Base-by-base conservation (phyloP, 1,139 yeast species). In the Blastobotrys petasosporus region DNA sequence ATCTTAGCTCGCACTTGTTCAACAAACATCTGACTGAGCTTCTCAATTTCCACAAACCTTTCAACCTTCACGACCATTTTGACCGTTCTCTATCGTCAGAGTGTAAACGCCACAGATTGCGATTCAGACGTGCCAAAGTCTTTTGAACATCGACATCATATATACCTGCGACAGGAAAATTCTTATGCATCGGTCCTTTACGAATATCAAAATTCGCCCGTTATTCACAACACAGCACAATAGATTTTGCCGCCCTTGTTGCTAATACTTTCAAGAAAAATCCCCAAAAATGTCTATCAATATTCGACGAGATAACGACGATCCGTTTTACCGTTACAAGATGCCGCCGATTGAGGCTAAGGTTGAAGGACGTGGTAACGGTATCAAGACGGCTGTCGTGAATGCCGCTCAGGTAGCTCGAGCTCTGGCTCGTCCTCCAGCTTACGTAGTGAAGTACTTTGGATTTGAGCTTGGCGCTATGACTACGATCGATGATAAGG, bases 301-400 rank as follows among this genome's bases (percentile, higher is more conserved):
- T 70, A 92, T 92, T 62, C 84, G 95, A 70, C 88, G 99, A 75
- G 97, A 88, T 64, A 92, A 92, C 74, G 82, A 85, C 64, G 98
- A 92, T 74, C 97, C 97, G 45, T 92, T 92, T 69, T 92, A 94
- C 79, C 95, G 98, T 73, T 92, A 92, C 71, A 92, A 92, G 75
- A 92, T 92, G 98, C 98, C 98, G 64, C 83, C 94, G 42, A 82
- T 92, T 69, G 94, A 86, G 72, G 87, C 97, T 56, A 92, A 94
- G 77, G 88, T 88, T 57, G 98, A 92, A 73, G 98, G 98, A 67
- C 80, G 96, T 67, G 99, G 99, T 73, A 92, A 92, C 71, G 99
- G 99, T 78, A 92, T 92, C 71, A 90, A 88, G 68, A 92, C 99
- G 29, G 95, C 94, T 48, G 82, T 94, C 50, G 79, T 87, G 56